Evolutionary conservation across 2,329 filamentous ascomycete species (phyloP), one percentile per base, ranked within the genome.

Genomic region (Aspergillus unguis): DNA sequence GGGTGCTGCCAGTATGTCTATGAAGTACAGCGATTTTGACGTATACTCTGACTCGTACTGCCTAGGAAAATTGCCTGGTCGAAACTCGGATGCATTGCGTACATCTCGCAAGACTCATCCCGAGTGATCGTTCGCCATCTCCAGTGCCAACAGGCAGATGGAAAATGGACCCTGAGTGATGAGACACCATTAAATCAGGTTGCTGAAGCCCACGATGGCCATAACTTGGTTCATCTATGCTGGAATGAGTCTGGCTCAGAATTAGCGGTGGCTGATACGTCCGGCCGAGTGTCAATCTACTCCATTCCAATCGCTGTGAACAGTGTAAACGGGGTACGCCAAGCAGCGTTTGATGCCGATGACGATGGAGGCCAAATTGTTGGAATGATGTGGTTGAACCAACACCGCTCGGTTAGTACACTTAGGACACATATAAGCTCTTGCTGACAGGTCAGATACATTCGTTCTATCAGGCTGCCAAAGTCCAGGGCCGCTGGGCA

Each of bases 41-140:
- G 5, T 10, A 3, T 28, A 9, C 17, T 28, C 11, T 31, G 45
- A 43, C 23, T 43, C 58, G 69, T 46, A 71, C 61, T 51, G 25
- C 4, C 41, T 61, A 95, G 91, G 67, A 84, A 84, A 58, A 81
- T 96, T 49, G 85, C 88, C 29, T 97, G 92, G 92, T 96, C 92
- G 8, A 91, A 86, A 63, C 82, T 85, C 55, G 92, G 92, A 40
- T 90, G 86, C 54, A 89, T 97, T 60, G 92, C 92, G 28, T 87
- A 86, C 49, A 87, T 97, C 59, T 82, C 85, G 23, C 75, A 82
- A 11, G 87, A 92, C 71, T 87, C 88, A 28, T 80, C 80, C 44
- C 80, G 78, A 10, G 75, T 96, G 48, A 84, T 88, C 65, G 78
- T 95, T 42, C 84, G 86, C 54, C 86, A 89, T 65, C 78, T 96